Base-by-base conservation (phyloP, 768 basidiomycete genomes). In the Boletus tylopilopsis region DNA sequence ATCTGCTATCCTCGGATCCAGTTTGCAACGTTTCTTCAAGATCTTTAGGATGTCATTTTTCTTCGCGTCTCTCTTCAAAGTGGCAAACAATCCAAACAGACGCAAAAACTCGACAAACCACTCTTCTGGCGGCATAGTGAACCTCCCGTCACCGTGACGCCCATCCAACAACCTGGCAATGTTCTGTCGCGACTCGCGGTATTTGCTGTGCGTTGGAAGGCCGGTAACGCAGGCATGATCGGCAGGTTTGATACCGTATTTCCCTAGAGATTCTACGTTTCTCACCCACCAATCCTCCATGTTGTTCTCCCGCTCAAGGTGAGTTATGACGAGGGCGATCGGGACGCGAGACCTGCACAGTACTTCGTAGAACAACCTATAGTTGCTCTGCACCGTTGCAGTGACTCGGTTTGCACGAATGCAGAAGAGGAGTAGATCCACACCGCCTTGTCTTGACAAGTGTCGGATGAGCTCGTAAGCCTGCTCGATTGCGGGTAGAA, bases 391-490 rank as follows among this genome's bases (percentile, higher is more conserved):
- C 33, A 66, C 60, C 1, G 60, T 61, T 39, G 67, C 69, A 8
- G 64, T 71, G 58, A 75, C 66, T 34, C 72, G 59, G n/a, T 73
- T 71, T 11, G 67, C 73, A 3, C 72, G 69, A 18, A 77, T 70
- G 52, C 69, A 69, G 53, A 69, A 76, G 0, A 76, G 61, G 1
- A 77, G 62, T 22, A 77, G 68, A 51, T 65, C 64, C 13, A 78
- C 59, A 27, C 76, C 76, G 1, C 62, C 70, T 13, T 43, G 54
- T 4, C 25, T 33, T 5, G 51, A 27, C 9, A 76, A 57, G 3
- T 53, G 56, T 11, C 60, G 55, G 50, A 78, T 65, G 6, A 78
- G 71, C 3, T 47, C 29, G 44, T 47, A 55, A 16, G 68, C 59
- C 37, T 71, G 57, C 45, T 59, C 61, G 42, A 71, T 63, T 7